Percentiles rank a stretch among this genome's conserved stretches.
These are phyloP conservation scores for Acer campestre DNA, from an alignment of 345 rosid species.

Conservation along the genomic window DNA sequence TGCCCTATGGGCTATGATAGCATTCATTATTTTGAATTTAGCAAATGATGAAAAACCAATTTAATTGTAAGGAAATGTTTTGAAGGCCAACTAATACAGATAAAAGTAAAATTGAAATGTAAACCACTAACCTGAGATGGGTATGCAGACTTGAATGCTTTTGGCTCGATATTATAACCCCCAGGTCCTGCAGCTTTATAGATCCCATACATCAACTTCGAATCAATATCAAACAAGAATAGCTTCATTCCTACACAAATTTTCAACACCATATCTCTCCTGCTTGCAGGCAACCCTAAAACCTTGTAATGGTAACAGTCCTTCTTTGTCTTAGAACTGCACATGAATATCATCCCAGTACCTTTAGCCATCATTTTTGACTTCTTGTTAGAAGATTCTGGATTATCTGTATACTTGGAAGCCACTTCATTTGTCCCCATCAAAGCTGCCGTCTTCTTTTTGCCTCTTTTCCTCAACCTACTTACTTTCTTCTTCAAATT, in stretches of 20 bases:
- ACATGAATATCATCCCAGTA: constrained; percentile 39
- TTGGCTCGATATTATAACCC: constrained; percentile 34
- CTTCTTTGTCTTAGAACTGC: constrained; percentile 35
- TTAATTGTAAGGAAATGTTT: neutral
- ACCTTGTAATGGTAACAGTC: constrained; percentile 33
- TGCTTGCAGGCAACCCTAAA: constrained; percentile 38
- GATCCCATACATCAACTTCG: constrained; percentile 34
- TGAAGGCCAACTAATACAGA: neutral
- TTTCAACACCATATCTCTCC: constrained; percentile 28
- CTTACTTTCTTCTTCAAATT: constrained; percentile 14
- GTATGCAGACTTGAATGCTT: constrained; percentile 33
- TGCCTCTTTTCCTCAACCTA: constrained; percentile 4
- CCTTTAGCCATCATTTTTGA: neutral
- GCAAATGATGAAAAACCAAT: neutral
- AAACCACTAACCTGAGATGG: constrained; percentile 36
- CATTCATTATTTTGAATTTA: neutral
- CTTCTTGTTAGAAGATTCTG: constrained; percentile 19
- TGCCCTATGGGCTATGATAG: neutral
- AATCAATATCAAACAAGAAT: constrained; percentile 35
- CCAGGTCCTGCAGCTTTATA: constrained; percentile 38
- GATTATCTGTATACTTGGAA: constrained; percentile 5
- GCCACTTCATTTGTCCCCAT: constrained; percentile 5
- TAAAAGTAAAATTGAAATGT: constrained; percentile 5
- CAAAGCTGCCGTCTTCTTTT: constrained; percentile 9
- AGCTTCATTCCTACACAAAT: constrained; percentile 34